Conservation (phyloP, 352 stramenopile genomes). For the Saprolegnia parasitica region DNA sequence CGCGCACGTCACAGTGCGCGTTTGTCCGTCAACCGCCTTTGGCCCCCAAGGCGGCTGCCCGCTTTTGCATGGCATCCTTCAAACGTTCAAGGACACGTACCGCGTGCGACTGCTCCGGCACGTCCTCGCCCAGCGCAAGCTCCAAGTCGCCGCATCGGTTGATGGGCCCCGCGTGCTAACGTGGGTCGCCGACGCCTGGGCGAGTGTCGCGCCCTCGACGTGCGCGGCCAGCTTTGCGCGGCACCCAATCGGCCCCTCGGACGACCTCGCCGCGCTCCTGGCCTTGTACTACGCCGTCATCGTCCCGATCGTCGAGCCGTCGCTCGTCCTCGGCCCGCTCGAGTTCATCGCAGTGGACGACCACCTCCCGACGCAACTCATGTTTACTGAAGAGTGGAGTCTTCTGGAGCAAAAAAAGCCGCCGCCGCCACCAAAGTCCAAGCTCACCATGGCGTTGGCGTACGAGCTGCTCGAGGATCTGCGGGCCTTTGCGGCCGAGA, state of each 20-base stretch:
- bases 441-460: constrained; percentile 7
- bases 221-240: constrained; percentile 17
- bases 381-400: constrained; percentile 29
- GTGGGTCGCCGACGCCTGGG: constrained; percentile 20
- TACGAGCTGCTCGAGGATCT: constrained; percentile 19
- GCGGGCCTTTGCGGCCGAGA: constrained; percentile 14
- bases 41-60: constrained; percentile 1
- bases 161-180: constrained; percentile 16
- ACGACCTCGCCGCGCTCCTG: constrained; percentile 15
- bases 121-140: constrained; percentile 14
- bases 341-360: constrained; percentile 26
- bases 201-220: background rate
- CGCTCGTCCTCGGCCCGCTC: constrained; percentile 6
- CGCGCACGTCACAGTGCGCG: constrained; percentile 17
- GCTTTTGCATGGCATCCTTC: constrained; percentile 18
- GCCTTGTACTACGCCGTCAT: constrained; percentile 17
- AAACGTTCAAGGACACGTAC: constrained; percentile 24
- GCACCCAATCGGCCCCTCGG: background rate
- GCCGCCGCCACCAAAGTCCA: background rate
- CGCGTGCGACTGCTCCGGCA: constrained; percentile 18
- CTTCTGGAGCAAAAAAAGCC: constrained; percentile 12
- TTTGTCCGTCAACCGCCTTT: constrained; percentile 12
- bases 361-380: constrained; percentile 28
- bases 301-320: constrained; percentile 17
- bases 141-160: background rate